Evolutionary conservation across 176 grass and related monocot species (phyloP).

Genomic region (Otatea glauca): DNA sequence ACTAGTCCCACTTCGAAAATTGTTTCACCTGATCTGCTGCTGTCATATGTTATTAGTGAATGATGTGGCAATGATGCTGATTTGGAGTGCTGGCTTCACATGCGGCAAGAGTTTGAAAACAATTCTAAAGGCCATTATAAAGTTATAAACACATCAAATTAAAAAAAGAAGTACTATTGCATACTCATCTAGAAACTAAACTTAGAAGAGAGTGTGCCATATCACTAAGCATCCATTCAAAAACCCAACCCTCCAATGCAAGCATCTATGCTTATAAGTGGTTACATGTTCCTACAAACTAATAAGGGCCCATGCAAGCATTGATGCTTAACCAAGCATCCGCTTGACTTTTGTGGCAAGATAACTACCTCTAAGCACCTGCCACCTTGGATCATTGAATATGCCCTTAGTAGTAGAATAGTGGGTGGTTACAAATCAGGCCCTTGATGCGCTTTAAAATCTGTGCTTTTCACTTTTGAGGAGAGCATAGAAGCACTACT

Average conservation of each 20-base stretch:
- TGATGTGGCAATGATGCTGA: background rate
- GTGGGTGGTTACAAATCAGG: background rate
- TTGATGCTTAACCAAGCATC: constrained; percentile 1
- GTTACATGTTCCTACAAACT: constrained; percentile 19
- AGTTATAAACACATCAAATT: background rate
- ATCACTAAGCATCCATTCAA: background rate
- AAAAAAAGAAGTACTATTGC: background rate
- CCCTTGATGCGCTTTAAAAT: background rate
- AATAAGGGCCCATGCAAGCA: no score
- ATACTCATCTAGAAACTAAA: background rate
- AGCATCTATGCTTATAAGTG: background rate
- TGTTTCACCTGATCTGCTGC: background rate
- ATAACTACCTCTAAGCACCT: background rate
- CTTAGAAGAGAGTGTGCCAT: constrained; percentile 14
- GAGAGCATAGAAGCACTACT: constrained; percentile 6
- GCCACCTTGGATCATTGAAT: background rate
- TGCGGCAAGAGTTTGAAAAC: background rate
- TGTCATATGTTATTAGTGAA: constrained; percentile 27
- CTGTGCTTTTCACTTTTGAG: no score
- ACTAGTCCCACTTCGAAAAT: background rate
- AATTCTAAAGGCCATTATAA: background rate
- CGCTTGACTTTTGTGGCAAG: constrained; percentile 3
- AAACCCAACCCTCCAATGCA: constrained; percentile 10
- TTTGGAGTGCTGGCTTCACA: constrained; percentile 17
- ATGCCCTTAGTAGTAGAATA: constrained; percentile 3